These are phyloP conservation scores for Phoma sp. DNA, from an alignment of 2,329 filamentous ascomycete species.

Conservation along the genomic window DNA sequence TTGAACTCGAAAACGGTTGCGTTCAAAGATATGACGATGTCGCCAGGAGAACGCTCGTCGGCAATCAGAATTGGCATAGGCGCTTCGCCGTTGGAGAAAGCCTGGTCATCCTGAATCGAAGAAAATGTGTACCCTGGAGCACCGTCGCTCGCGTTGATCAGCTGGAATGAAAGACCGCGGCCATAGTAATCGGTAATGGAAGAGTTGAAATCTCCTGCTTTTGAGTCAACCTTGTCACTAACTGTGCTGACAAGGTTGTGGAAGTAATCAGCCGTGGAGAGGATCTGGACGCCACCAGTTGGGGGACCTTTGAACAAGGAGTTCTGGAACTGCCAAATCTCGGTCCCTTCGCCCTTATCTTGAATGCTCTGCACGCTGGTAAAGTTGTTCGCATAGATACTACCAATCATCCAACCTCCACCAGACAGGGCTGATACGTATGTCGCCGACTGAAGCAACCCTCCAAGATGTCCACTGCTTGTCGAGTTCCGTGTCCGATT, in stretches of 20 bases:
- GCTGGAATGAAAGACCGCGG: constrained; percentile 83
- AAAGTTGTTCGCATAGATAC: constrained; percentile 80
- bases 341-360: constrained; percentile 53
- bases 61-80: constrained; percentile 79
- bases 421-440: constrained; percentile 84
- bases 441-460: constrained; percentile 80
- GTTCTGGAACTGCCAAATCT: constrained; percentile 69
- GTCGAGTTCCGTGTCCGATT: constrained; percentile 71
- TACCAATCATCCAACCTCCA: constrained; percentile 85
- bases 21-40: constrained; percentile 70
- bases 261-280: constrained; percentile 69
- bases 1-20: constrained; percentile 80
- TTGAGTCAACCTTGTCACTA: constrained; percentile 66
- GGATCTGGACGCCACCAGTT: constrained; percentile 58
- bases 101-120: constrained; percentile 70
- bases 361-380: constrained; percentile 69
- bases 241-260: constrained; percentile 66
- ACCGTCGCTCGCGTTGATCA: constrained; percentile 78
- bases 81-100: constrained; percentile 68
- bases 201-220: constrained; percentile 64
- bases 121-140: constrained; percentile 81
- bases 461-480: constrained; percentile 73
- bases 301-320: constrained; percentile 68
- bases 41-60: constrained; percentile 70
- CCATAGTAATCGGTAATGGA: constrained; percentile 90